Base-by-base conservation (phyloP, 495 filamentous ascomycete species). In the Cercophora samala region DNA sequence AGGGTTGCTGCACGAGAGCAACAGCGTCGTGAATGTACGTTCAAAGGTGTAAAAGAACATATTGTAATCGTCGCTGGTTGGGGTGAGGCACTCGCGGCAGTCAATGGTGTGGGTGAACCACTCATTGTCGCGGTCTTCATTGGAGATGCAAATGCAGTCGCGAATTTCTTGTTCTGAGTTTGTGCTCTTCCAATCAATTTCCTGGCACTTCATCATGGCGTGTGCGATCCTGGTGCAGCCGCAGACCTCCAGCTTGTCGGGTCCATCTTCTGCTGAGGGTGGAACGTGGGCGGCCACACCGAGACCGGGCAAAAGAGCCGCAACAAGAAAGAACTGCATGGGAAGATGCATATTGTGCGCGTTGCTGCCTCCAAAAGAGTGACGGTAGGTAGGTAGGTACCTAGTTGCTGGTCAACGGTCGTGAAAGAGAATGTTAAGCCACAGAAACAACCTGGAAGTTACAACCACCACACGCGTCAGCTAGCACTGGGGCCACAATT, bases 101-200 rank as follows among this genome's bases (percentile, higher is more conserved):
- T 60, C n/a, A n/a, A n/a, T n/a, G n/a, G n/a, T 60, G 24, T 60
- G 58, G 58, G 29, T 60, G 22, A 18, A 60, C 58, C 58, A 60
- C 22, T 22, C 58, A 22, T 46, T 46, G 6, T 26, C 58, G 23
- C 22, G 58, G 11, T 60, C 58, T 18, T 18, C 17, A 21, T 60
- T 60, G 21, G 58, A 26, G 3, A 60, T 60, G 23, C 58, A 60
- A 6, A 26, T 22, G 58, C 58, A 60, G 5, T 60, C 26, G 5
- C 58, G 23, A 13, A 29, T n/a, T 13, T 60, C 58, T 13, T 60
- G 26, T 6, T 60, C 17, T 0, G 37, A 46, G 2, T 1, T 46
- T 11, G 37, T 46, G 9, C 13, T 46, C 37, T 13, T 46, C 37
- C 37, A 46, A 22, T 25, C 24, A 22, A 18, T 25, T 5, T 22